Conservation (phyloP, 1,284 basidiomycete species). For the Dichomitus squalens region DNA sequence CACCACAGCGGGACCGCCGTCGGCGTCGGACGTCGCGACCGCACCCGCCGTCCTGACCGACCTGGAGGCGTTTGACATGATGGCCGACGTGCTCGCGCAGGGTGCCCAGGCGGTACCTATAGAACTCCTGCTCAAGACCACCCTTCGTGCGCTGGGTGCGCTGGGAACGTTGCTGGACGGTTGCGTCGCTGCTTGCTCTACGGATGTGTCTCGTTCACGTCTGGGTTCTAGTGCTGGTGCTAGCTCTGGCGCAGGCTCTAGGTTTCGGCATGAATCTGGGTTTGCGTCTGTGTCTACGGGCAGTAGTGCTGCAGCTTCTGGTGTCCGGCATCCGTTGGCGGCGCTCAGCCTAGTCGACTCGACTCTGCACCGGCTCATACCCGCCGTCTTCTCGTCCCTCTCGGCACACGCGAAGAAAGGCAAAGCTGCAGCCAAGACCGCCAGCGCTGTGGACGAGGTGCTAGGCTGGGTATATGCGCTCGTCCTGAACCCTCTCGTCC, state of each 20-base stretch:
- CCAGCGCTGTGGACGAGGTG: slow-evolving; percentile 18
- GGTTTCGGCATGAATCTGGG: too few species aligned
- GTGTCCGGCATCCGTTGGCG: neutral
- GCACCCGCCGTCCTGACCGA: slow-evolving; percentile 12
- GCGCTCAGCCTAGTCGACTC: slow-evolving; percentile 17
- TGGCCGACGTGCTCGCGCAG: slow-evolving; percentile 16
- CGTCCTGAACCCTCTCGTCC: slow-evolving; percentile 30
- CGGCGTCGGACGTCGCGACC: neutral
- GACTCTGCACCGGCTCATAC: slow-evolving; percentile 22
- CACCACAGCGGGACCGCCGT: too few species aligned
- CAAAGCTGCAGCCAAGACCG: neutral
- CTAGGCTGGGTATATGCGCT: slow-evolving; percentile 24
- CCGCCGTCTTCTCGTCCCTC: slow-evolving; percentile 18
- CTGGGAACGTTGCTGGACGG: neutral
- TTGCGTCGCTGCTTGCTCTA: neutral
- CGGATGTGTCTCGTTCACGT: neutral
- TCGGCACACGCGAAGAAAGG: neutral
- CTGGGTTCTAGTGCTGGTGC: neutral
- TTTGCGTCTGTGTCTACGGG: neutral
- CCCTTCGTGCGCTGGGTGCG: slow-evolving; percentile 20
- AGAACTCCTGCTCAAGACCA: slow-evolving; percentile 16
- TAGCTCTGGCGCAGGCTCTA: neutral
- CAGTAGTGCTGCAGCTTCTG: neutral
- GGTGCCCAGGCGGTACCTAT: slow-evolving; percentile 12
- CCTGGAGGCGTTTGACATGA: slow-evolving; percentile 24